Base-by-base conservation (phyloP, 306 rosid genomes). In the Begonia peltatifolia region DNA sequence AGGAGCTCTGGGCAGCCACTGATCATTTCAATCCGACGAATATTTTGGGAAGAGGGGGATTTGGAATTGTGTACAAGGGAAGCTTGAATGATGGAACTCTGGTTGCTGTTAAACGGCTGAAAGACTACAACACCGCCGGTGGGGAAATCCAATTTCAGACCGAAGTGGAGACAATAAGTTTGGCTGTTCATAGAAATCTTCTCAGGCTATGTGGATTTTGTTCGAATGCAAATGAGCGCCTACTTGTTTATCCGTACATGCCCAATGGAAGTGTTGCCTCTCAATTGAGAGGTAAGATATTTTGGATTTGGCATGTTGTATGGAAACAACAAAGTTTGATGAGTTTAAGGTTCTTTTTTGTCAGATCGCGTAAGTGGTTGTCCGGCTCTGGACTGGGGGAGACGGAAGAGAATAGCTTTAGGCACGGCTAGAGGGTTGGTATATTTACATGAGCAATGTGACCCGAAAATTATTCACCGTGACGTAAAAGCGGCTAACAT, bases 401-500 rank as follows among this genome's bases (percentile, higher is more conserved):
- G 84, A 70, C 74, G 99, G 46, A 90, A 90, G 78, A 83, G 78
- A 70, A 83, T 86, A 74, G 94, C 99, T 15, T 79, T 90, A 71
- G 99, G 99, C 36, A 90, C 99, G 1, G 95, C 99, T 25, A 78
- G 99, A 71, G 99, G 95, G 42, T 70, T 86, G 65, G 95, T 90
- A 59, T 90, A 90, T 68, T 76, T 90, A 71, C 99, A 90, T 2
- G 95, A 90, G 75, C 95, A 85, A 67, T 90, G 97, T 55, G 97
- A 85, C 65, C 97, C 97, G n/a, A 86, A 81, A 66, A 90, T 90
- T 20, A 90, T 90, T 50, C 97, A 90, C 73, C 94, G 97, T 2
- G 95, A 90, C 63, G 97, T 90, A 50, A 90, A 90, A 68, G 97
- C 97, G 0, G 97, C 95, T 57, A 90, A 90, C 63, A 86, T 90